phyloP scores from a whole-genome alignment of 345 rosid species.

The Citrus inodora region DNA sequence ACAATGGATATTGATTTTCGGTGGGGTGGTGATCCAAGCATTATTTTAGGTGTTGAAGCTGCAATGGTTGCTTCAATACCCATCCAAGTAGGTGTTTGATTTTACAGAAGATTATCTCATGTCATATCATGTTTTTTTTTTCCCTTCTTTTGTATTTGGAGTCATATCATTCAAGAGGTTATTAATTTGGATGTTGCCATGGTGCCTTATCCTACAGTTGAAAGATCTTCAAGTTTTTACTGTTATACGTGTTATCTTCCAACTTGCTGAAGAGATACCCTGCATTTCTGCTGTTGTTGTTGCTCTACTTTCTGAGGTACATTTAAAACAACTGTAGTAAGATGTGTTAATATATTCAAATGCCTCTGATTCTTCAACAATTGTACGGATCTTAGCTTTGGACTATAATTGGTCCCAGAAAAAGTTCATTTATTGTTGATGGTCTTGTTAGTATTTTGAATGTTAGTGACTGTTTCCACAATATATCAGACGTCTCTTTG shows the following conservation, averaged over 20 bases:
- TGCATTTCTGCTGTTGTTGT: conserved; percentile 97
- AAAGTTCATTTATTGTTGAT: neutral
- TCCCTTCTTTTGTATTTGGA: neutral
- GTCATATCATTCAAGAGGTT: neutral
- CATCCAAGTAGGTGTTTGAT: conserved; percentile 71
- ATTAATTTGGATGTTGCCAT: conserved; percentile 9
- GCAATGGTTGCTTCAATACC: conserved; percentile 98
- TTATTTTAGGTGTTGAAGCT: conserved; percentile 86
- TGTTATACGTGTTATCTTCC: conserved; percentile 90
- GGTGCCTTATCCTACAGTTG: conserved; percentile 53
- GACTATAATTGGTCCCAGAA: neutral
- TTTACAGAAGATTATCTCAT: neutral
- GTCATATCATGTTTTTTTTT: neutral
- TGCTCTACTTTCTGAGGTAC: conserved; percentile 94
- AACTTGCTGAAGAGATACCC: conserved; percentile 97
- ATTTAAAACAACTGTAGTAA: neutral
- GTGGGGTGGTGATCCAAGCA: conserved; percentile 99
- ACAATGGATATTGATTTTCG: conserved; percentile 96
- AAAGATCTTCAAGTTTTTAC: conserved; percentile 98
- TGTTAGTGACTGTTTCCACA: neutral
- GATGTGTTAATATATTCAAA: conserved; percentile 1
- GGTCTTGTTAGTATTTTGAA: neutral
- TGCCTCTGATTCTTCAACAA: no score
- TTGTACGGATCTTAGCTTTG: neutral
- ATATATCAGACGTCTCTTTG: neutral